phyloP scores from a whole-genome alignment of 2,329 filamentous ascomycete genomes.

The Grosmannia huntii region DNA sequence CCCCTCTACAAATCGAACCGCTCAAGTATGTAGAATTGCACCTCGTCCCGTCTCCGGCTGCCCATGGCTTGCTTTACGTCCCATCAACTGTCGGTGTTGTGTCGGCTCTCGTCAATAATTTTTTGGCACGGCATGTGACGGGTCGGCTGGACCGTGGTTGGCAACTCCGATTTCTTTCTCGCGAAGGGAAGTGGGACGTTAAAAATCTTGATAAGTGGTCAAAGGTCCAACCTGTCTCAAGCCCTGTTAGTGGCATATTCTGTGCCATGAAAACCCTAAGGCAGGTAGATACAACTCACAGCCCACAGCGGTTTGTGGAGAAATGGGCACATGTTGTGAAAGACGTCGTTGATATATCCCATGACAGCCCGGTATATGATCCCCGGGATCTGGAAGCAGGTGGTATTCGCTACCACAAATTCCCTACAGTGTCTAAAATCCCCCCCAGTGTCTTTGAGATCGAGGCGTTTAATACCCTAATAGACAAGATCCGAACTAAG shows the following conservation, averaged over 20 bases:
- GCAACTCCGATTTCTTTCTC: conserved; percentile 81
- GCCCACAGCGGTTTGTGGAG: conserved; percentile 56
- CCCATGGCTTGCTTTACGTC: conserved; percentile 74
- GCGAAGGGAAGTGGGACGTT: conserved; percentile 93
- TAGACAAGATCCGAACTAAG: conserved; percentile 41
- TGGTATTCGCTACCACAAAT: conserved; percentile 67
- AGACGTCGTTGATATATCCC: conserved; percentile 80
- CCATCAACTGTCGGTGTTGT: conserved; percentile 63
- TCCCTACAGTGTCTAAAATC: conserved; percentile 83
- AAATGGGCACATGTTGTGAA: conserved; percentile 55
- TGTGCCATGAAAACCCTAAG: conserved; percentile 87
- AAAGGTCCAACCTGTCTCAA: conserved; percentile 62
- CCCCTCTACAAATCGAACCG: conserved; percentile 35
- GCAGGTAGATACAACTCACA: conserved; percentile 75
- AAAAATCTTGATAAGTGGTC: conserved; percentile 94
- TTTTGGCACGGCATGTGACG: conserved; percentile 63
- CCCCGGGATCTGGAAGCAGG: conserved; percentile 54
- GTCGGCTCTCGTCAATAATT: conserved; percentile 71
- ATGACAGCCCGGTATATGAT: conserved; percentile 83
- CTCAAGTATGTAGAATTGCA: conserved; percentile 49
- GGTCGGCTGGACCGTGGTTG: conserved; percentile 69
- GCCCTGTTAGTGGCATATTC: conserved; percentile 66
- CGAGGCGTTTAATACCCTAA: conserved; percentile 37
- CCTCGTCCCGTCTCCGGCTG: conserved; percentile 63
- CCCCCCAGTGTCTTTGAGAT: conserved; percentile 52